Percentiles rank a stretch among this genome's conserved stretches.
Conservation (phyloP, 192 early-diverging fungal species). For the Spizellomyces punctatus region DNA sequence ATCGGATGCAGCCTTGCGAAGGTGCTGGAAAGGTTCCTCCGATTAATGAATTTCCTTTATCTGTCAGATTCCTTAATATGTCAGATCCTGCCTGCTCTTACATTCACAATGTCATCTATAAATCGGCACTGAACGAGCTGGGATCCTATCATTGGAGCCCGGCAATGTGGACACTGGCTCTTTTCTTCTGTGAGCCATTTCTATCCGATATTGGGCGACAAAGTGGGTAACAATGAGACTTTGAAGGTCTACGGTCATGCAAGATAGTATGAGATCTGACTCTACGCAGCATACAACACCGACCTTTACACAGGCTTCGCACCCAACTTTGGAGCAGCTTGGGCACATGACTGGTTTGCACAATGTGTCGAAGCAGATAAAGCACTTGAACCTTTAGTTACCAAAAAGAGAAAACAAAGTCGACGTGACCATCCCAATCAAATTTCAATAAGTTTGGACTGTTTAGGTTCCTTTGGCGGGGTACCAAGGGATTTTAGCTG, state of each 20-base stretch:
- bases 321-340: slow-evolving; percentile 48
- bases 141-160: slow-evolving; percentile 22
- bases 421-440: too few relatives aligned
- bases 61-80: too few relatives aligned
- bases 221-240: too few relatives aligned
- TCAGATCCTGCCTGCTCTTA: slow-evolving; percentile 4
- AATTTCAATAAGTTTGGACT: too few relatives aligned
- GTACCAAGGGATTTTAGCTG: too few relatives aligned
- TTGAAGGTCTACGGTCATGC: too few relatives aligned
- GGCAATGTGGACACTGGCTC: slow-evolving; percentile 52
- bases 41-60: too few relatives aligned
- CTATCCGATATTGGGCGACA: slow-evolving; percentile 20
- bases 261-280: not conserved
- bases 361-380: slow-evolving; percentile 52
- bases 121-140: slow-evolving; percentile 52
- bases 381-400: slow-evolving; percentile 47
- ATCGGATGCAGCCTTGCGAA: not conserved
- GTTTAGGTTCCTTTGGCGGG: too few relatives aligned
- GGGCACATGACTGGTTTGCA: slow-evolving; percentile 49
- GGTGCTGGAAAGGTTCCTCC: slow-evolving; percentile 17
- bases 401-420: too few relatives aligned
- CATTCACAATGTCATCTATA: slow-evolving; percentile 46
- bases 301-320: slow-evolving; percentile 48
- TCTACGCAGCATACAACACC: not conserved
- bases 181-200: slow-evolving; percentile 46